Base-by-base conservation (phyloP, 306 rosid species). In the Pyrus communis region DNA sequence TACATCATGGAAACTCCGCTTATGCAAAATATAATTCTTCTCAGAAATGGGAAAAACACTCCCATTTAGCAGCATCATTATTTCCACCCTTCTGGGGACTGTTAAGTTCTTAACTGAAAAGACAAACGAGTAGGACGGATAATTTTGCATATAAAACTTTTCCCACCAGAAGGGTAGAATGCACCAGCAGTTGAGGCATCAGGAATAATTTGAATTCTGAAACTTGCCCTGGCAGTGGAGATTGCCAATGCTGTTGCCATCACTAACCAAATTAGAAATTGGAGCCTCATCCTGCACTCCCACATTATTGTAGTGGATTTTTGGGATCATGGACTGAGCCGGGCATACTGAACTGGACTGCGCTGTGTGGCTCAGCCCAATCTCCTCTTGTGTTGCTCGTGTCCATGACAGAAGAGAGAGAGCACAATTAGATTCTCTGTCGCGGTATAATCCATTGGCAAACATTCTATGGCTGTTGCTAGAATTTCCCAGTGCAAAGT, bases 381-480 rank as follows among this genome's bases (percentile, higher is more conserved):
- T 76, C 78, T 85, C 87, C 73, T 75, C 64, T 19, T 55, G 49
- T 46, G 54, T 81, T 66, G 79, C 70, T 79, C 84, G 84, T 61
- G 86, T 79, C 61, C 73, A 62, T 88, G 92, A 88, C 89, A 88
- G 92, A 88, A 86, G 92, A 88, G 92, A 88, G 89, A 81, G 89
- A 86, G 89, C 89, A 86, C 87, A 69, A 51, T 78, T 58, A 13
- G 91, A 80, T 22, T 82, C 79, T 19, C 42, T 14, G 71, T 69
- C 73, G 46, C 75, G 62, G 63, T 66, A 60, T 21, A 82, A 65
- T 61, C 78, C 72, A 19, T 74, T 73, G 5, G 78, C 51, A 75
- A 73, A 70, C 66, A 78, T 38, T 74, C 79, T 83, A 63, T 67
- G 78, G 81, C 58, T 75, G 51, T 78, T 61, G 73, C 76, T 76